Evolutionary conservation across 805 yeast genomes (phyloP).

Genomic region (Alloascoidea africana): DNA sequence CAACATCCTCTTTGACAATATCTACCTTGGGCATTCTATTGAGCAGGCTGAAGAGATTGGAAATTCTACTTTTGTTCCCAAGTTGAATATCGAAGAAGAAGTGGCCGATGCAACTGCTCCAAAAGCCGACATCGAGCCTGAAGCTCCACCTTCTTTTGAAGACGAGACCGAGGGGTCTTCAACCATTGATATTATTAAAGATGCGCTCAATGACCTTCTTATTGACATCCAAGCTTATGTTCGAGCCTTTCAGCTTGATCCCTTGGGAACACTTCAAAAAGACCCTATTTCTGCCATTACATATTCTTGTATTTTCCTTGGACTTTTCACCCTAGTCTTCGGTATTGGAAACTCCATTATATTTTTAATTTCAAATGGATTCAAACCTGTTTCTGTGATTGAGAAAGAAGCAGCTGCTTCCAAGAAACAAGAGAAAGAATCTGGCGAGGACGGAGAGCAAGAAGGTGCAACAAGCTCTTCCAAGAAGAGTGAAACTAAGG

Average conservation of each 20-base stretch:
- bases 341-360: neutral
- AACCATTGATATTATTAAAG: neutral
- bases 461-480: conserved; percentile 2
- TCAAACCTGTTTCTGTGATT: neutral
- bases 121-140: conserved; percentile 1
- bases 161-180: neutral
- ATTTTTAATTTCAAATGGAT: neutral
- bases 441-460: too few species aligned
- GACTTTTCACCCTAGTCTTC: neutral
- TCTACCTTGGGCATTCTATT: conserved; percentile 76
- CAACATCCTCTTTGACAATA: conserved; percentile 64
- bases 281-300: neutral
- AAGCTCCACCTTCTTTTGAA: neutral
- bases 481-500: conserved; percentile 7
- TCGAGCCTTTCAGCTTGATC: neutral
- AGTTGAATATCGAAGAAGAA: conserved; percentile 25
- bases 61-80: conserved; percentile 51
- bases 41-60: conserved; percentile 76
- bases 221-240: neutral
- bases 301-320: neutral
- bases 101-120: conserved; percentile 4
- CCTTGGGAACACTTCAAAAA: neutral
- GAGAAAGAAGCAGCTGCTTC: too few species aligned
- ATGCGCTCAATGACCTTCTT: neutral
- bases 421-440: too few species aligned